Conservation (phyloP, 2,329 filamentous ascomycete genomes). For the Talaromyces sp. region DNA sequence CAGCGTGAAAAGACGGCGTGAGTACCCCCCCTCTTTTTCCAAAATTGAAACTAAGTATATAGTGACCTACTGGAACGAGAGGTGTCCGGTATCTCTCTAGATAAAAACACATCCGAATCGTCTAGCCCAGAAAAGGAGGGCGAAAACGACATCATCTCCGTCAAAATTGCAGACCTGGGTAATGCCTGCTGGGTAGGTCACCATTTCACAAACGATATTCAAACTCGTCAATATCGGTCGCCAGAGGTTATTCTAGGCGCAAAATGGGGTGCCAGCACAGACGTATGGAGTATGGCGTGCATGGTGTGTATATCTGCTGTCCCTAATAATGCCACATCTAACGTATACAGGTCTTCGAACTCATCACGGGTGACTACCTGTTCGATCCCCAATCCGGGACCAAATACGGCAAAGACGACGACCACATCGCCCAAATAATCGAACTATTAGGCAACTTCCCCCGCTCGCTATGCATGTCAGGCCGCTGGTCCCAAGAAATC, state of each 20-base stretch:
- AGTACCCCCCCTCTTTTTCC: conserved; percentile 36
- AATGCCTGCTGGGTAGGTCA: conserved; percentile 99
- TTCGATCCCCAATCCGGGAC: conserved; percentile 98
- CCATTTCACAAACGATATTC: conserved; percentile 99
- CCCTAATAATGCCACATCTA: background rate
- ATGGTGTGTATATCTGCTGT: conserved; percentile 66
- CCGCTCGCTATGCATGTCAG: conserved; percentile 83
- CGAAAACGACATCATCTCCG: conserved; percentile 76
- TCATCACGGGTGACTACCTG: conserved; percentile 97
- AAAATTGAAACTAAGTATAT: conserved; percentile 2
- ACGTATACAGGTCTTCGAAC: conserved; percentile 65
- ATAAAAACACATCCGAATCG: conserved; percentile 60
- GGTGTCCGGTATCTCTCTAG: conserved; percentile 90
- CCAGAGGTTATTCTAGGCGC: conserved; percentile 94
- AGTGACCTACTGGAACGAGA: conserved; percentile 89
- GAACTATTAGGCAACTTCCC: conserved; percentile 92
- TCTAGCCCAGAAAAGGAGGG: conserved; percentile 27
- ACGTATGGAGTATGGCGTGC: conserved; percentile 98
- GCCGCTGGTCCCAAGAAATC: conserved; percentile 98
- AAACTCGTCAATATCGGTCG: conserved; percentile 94
- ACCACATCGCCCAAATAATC: conserved; percentile 98
- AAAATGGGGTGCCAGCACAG: conserved; percentile 99
- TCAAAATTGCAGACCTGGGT: conserved; percentile 97
- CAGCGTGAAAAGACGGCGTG: conserved; percentile 93
- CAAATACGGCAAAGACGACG: conserved; percentile 98